Evolutionary conservation across 345 rosid species (phyloP), one percentile per base, ranked within the genome.

Genomic region (Gossypium australe): DNA sequence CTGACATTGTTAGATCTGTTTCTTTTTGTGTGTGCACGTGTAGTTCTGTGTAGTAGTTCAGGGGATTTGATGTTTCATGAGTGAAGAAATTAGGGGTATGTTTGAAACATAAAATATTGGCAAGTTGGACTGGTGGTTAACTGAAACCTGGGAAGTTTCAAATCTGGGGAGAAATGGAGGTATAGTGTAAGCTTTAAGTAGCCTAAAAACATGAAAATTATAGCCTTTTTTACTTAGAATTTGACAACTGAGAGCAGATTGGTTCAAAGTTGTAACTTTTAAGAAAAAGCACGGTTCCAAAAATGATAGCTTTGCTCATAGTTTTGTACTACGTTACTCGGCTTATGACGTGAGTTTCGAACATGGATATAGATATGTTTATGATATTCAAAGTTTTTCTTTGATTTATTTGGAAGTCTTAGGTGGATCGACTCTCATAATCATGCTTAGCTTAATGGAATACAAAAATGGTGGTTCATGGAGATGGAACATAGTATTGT

Each of bases 21-120:
- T 18, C 68, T 58, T 58, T 58, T 55, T 4, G 75, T n/a, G 49
- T 52, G 11, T 72, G 41, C n/a, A 44, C 13, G 6, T 43, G 51
- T 70, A 38, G 81, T 71, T 78, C 81, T 56, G 63, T 55, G 74
- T 12, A 20, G 3, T 65, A 11, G 25, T 64, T 65, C 9, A 3
- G 8, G 9, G 66, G 14, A 68, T 66, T 67, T 77, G 17, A 45
- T 67, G 24, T 69, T 69, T 16, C 59, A 27, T 17, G 25, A 51
- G 24, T 67, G 5, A 51, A 18, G 38, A 8, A 68, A 16, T 9
- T 18, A 13, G 13, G 20, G 58, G 3, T 9, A 9, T 64, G 49
- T 47, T 45, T 47, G 70, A 22, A 20, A 45, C 55, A 22, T 20
- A 44, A 16, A 22, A 20, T 44, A 44, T 18, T 18, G 43, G 22